Percentiles rank a stretch among this genome's conserved stretches.
phyloP scores from a whole-genome alignment of 352 stramenopile species.

The Vaucheria bursata region DNA sequence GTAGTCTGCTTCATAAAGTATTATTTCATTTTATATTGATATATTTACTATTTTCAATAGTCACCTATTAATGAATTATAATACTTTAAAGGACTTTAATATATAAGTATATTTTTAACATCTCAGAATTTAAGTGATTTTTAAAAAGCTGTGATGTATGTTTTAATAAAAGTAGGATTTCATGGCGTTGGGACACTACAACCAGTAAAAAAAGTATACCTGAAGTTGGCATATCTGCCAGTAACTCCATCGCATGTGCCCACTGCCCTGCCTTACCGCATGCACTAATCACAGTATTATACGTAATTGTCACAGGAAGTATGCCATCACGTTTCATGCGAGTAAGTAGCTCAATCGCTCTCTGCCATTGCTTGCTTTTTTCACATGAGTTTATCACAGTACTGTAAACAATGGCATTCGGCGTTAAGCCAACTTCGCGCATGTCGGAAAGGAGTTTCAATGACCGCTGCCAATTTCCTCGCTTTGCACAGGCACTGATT shows the following conservation, averaged over 20 bases:
- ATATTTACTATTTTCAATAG: no score
- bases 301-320: slow-evolving; percentile 43
- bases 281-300: slow-evolving; percentile 46
- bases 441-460: slow-evolving; percentile 29
- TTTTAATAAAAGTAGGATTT: no score
- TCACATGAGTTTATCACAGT: slow-evolving; percentile 45
- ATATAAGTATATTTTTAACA: no score
- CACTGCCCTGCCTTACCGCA: slow-evolving; percentile 42
- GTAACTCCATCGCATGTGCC: slow-evolving; percentile 8
- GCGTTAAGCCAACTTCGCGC: slow-evolving; percentile 18
- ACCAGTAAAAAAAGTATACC: slow-evolving; percentile 2
- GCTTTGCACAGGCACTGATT: slow-evolving; percentile 46
- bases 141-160: no score
- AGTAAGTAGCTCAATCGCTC: slow-evolving; percentile 32
- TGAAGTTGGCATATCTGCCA: background rate
- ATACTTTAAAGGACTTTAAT: no score
- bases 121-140: no score
- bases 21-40: no score
- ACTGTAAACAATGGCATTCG: slow-evolving; percentile 43
- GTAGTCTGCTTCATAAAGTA: no score
- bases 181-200: no score
- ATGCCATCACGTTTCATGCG: slow-evolving; percentile 36
- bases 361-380: slow-evolving; percentile 31
- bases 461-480: slow-evolving; percentile 38
- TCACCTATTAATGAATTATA: no score